Percentiles rank a stretch among this genome's conserved stretches.
These are phyloP conservation scores for Pulveroboletus sp. DNA, from an alignment of 768 basidiomycete genomes.

Conservation along the genomic window DNA sequence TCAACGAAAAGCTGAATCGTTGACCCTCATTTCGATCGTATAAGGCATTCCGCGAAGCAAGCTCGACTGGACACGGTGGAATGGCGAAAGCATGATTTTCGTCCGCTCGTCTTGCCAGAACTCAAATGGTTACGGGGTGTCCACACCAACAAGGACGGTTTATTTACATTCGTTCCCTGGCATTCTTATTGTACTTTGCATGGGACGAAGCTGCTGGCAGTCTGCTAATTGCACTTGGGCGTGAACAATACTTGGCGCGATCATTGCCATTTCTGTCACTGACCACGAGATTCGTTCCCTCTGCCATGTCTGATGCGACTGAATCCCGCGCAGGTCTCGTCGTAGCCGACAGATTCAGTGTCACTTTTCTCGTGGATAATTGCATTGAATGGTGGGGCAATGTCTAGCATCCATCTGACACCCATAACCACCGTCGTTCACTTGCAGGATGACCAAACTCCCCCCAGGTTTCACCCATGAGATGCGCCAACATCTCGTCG, in stretches of 20 bases:
- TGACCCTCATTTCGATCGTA: slow-evolving; percentile 1
- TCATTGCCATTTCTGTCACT: no score
- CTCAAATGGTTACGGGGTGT: neutral
- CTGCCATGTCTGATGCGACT: slow-evolving; percentile 9
- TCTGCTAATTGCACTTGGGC: neutral
- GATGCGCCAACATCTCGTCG: slow-evolving; percentile 54
- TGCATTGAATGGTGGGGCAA: slow-evolving; percentile 70
- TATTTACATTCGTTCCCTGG: slow-evolving; percentile 6
- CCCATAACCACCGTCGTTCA: neutral
- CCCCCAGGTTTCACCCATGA: slow-evolving; percentile 79
- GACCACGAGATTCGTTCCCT: no score
- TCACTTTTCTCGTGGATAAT: slow-evolving; percentile 75
- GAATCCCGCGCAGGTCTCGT: slow-evolving; percentile 19
- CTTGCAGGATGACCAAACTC: slow-evolving; percentile 66
- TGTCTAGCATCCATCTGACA: neutral
- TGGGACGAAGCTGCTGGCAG: neutral
- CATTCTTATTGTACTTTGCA: neutral
- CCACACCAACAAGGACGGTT: neutral
- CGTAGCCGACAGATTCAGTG: slow-evolving; percentile 35
- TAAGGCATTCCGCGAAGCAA: slow-evolving; percentile 71
- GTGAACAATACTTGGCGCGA: neutral
- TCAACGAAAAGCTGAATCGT: neutral
- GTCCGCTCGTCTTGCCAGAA: no score
- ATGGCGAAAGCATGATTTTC: slow-evolving; percentile 23
- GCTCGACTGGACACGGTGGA: slow-evolving; percentile 56